phyloP scores from a whole-genome alignment of 2,329 filamentous ascomycete species.

The Penicillium digitatum region DNA sequence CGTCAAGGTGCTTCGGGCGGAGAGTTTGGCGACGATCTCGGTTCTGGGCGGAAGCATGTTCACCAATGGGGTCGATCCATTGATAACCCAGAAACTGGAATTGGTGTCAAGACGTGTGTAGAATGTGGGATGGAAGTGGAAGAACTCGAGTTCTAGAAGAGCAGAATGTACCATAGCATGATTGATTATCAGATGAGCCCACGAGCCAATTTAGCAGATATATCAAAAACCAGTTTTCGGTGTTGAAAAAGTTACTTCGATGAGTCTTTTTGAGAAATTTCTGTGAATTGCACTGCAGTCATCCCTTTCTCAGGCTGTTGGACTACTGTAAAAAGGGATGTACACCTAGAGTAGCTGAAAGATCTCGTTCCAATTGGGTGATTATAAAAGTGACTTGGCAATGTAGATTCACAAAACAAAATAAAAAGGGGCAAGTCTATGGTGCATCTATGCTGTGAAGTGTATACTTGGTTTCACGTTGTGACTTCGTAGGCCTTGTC shows the following conservation, averaged over 20 bases:
- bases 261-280: neutral
- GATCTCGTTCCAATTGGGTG: neutral
- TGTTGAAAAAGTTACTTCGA: neutral
- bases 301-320: neutral
- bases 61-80: conserved; percentile 74
- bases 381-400: neutral
- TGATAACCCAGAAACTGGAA: conserved; percentile 55
- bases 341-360: neutral
- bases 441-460: neutral
- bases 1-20: conserved; percentile 50
- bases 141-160: conserved; percentile 57
- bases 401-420: no score
- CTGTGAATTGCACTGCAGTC: neutral
- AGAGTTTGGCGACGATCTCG: conserved; percentile 73
- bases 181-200: neutral
- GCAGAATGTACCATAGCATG: conserved; percentile 1
- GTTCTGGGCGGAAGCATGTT: conserved; percentile 67
- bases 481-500: neutral
- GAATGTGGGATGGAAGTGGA: conserved; percentile 66
- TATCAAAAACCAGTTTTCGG: neutral
- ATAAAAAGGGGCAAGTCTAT: neutral
- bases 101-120: conserved; percentile 66
- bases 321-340: neutral
- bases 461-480: neutral
- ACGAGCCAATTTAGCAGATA: neutral